Base-by-base conservation (phyloP, 1,284 basidiomycete genomes). In the Coniferiporia sulphurascens region DNA sequence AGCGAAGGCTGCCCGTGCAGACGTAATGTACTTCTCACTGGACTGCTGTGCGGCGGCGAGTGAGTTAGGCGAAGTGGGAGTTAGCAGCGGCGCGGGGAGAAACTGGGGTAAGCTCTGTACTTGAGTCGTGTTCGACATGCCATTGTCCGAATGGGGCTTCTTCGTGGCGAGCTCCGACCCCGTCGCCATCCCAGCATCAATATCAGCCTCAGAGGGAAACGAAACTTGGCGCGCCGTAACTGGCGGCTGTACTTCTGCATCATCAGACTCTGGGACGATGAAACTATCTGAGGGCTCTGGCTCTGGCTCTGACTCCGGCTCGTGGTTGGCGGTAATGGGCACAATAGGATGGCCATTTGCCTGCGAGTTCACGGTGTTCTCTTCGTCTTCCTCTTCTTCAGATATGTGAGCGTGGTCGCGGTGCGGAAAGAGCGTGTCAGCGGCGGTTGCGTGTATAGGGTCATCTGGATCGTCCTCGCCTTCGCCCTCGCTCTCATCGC, bases 401-500 rank as follows among this genome's bases (percentile, higher is more conserved):
- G 80, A 73, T 38, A 89, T 88, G 64, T 81, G 76, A 7, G 83
- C 78, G 62, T 86, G 81, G 3, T 73, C 58, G 12, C 61, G 61
- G 58, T 50, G 60, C 48, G 56, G 62, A 55, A 48, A 58, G 38
- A 43, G 54, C 34, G 43, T 51, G 57, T 50, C 48, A 41, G 61
- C 34, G 13, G 61, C 43, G 36, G 38, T 58, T 36, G n/a, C 58
- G 5, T 46, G 44, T 17, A 9, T 21, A 17, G 41, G 38, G 21
- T 65, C 55, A 4, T 76, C 27, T 27, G 27, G 75, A 2, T 80
- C 75, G 52, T 84, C 82, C 1, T 80, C 81, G 38, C 78, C 84
- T 34, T 83, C 82, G 48, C 64, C 77, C 22, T 89, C 89, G 66
- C 91, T 92, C 71, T 92, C 89, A 68, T 92, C 90, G 66, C 88